phyloP scores from a whole-genome alignment of 1,284 basidiomycete genomes.

The Pseudomicrostroma phylloplanum region DNA sequence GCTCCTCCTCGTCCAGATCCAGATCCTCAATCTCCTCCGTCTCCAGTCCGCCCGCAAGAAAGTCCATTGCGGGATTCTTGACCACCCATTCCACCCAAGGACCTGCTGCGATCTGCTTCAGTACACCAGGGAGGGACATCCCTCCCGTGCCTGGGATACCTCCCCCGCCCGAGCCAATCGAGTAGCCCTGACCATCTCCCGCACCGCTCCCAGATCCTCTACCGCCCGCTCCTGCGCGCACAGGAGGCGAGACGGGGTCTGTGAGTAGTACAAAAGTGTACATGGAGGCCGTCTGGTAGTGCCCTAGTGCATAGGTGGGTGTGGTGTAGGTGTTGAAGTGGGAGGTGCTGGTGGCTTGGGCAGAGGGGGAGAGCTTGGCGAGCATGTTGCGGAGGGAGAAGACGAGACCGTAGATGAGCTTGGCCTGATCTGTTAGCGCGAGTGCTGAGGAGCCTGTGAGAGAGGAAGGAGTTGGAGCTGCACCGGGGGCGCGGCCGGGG shows the following conservation, averaged over 20 bases:
- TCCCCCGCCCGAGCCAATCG: slow-evolving; percentile 14
- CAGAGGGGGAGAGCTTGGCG: slow-evolving; percentile 63
- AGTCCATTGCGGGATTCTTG: slow-evolving; percentile 63
- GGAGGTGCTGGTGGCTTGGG: slow-evolving; percentile 7
- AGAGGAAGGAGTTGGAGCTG: not conserved
- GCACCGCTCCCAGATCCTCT: too few species aligned
- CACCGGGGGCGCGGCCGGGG: not conserved
- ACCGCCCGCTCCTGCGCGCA: slow-evolving; percentile 11
- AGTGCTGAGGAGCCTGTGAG: slow-evolving; percentile 13
- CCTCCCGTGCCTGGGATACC: slow-evolving; percentile 46
- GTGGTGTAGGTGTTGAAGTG: slow-evolving; percentile 85
- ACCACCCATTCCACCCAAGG: slow-evolving; percentile 91
- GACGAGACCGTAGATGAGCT: slow-evolving; percentile 92
- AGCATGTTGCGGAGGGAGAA: slow-evolving; percentile 88
- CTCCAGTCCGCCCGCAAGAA: not conserved
- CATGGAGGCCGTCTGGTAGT: slow-evolving; percentile 83
- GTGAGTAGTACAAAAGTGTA: slow-evolving; percentile 94
- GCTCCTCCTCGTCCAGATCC: slow-evolving; percentile 11
- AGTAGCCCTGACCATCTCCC: not conserved
- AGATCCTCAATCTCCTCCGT: slow-evolving; percentile 10
- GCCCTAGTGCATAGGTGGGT: slow-evolving; percentile 83
- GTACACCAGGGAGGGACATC: slow-evolving; percentile 63
- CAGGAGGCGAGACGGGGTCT: slow-evolving; percentile 63
- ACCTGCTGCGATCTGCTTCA: slow-evolving; percentile 81
- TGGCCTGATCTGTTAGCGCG: slow-evolving; percentile 93